Evolutionary conservation across 2,329 filamentous ascomycete genomes (phyloP).

Genomic region (Hypoxylon sp.): DNA sequence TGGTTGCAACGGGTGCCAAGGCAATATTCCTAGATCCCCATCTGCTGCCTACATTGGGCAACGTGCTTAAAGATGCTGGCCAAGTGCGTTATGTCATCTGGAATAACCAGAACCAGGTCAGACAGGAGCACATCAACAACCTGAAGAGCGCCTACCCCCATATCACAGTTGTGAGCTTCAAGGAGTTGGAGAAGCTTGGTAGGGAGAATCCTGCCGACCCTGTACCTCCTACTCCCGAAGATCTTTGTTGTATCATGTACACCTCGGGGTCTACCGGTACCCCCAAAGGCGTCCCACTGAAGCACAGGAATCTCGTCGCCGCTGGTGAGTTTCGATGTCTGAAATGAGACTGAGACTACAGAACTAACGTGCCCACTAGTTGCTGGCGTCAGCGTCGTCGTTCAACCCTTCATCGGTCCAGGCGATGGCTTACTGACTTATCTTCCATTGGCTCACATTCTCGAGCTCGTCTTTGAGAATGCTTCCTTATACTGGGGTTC

Average conservation of each 20-base stretch:
- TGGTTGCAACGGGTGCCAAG: slow-evolving; percentile 78
- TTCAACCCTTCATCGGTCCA: slow-evolving; percentile 82
- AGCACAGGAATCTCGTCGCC: slow-evolving; percentile 81
- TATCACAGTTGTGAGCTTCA: slow-evolving; percentile 65
- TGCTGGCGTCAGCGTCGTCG: slow-evolving; percentile 82
- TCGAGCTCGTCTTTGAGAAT: slow-evolving; percentile 93
- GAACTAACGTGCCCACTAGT: slow-evolving; percentile 62
- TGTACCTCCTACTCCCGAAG: slow-evolving; percentile 78
- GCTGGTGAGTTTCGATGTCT: slow-evolving; percentile 69
- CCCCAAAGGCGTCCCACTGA: slow-evolving; percentile 85
- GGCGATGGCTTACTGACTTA: slow-evolving; percentile 86
- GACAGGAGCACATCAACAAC: slow-evolving; percentile 66
- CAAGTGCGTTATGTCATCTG: slow-evolving; percentile 68
- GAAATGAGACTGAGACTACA: slow-evolving; percentile 26
- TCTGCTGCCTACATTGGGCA: slow-evolving; percentile 71
- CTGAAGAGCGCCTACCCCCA: slow-evolving; percentile 65
- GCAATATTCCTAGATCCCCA: slow-evolving; percentile 83
- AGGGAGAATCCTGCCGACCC: slow-evolving; percentile 77
- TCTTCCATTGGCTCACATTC: slow-evolving; percentile 87
- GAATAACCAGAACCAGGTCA: slow-evolving; percentile 68
- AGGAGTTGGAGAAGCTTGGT: slow-evolving; percentile 66
- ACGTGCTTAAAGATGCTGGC: slow-evolving; percentile 67
- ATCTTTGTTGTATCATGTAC: slow-evolving; percentile 81
- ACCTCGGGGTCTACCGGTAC: slow-evolving; percentile 87
- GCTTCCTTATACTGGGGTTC: slow-evolving; percentile 86